Base-by-base conservation (phyloP, 2,329 filamentous ascomycete species). In the Diplodia corticola region DNA sequence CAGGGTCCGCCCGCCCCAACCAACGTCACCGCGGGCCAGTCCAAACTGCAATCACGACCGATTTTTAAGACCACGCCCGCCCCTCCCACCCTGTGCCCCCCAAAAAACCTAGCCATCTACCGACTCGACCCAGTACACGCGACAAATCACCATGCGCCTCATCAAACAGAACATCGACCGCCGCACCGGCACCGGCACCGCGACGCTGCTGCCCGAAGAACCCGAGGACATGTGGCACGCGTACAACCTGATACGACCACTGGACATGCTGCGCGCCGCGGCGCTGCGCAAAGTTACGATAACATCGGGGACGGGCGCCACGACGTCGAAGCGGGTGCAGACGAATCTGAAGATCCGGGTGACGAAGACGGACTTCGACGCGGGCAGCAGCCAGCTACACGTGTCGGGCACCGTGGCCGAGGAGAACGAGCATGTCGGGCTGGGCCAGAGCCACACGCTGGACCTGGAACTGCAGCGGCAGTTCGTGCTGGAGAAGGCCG, bases 381-480 rank as follows among this genome's bases (percentile, higher is more conserved):
- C 89, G 12, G 86, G 88, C 70, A 87, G 84, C 63, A 86, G 85
- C 2, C 86, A 90, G 71, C 81, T 92, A 3, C 89, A 91, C 72
- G 88, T 91, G 24, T 85, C 84, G 3, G 89, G 89, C 1, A 82
- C 84, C 57, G 88, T 91, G 13, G 81, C 85, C 5, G 85, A 85
- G 24, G 88, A 91, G 75, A 91, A 89, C 71, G 84, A 87, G 68
- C 83, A 86, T 73, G 89, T 90, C 37, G 88, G 87, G 72, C 79
- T 90, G 20, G 89, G 89, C 17, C 83, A 86, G 69, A 86, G 86
- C 72, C 89, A 92, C 74, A 91, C 89, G 0, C 82, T 91, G 1
- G 94, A 97, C 70, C 85, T 99, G 53, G 94, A 97, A 76, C 83
- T 97, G 67, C 88, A 95, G 73, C 86, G 93, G 49, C 89, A 93